Percentiles rank a stretch among this genome's conserved stretches.
Evolutionary conservation across 495 filamentous ascomycete genomes (phyloP).

Genomic region (Daldinia decipiens): DNA sequence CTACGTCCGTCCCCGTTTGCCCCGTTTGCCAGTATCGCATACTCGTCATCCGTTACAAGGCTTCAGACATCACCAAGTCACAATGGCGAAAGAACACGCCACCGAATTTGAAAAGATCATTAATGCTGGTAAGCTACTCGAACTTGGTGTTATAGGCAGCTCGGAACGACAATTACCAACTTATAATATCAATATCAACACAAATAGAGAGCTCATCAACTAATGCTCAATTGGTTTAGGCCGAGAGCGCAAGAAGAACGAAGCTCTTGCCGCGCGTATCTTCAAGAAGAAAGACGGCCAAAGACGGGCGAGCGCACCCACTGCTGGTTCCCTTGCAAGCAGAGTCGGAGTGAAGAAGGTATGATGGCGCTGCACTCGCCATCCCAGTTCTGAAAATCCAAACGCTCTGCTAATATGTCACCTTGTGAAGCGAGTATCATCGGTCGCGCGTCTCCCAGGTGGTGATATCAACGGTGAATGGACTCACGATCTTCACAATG

Average conservation of each 20-base stretch:
- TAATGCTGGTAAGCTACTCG: slow-evolving; percentile 61
- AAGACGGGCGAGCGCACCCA: slow-evolving; percentile 67
- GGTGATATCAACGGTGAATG: slow-evolving; percentile 66
- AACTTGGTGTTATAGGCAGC: background rate
- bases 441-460: slow-evolving; percentile 53
- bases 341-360: slow-evolving; percentile 81
- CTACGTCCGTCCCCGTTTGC: background rate
- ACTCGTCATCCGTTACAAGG: slow-evolving; percentile 6
- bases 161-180: background rate
- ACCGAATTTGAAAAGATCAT: slow-evolving; percentile 74
- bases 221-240: slow-evolving; percentile 54
- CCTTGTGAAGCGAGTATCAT: slow-evolving; percentile 33
- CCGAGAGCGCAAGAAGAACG: slow-evolving; percentile 74
- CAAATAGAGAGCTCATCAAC: slow-evolving; percentile 17
- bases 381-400: slow-evolving; percentile 14
- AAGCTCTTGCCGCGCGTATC: slow-evolving; percentile 76
- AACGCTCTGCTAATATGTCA: slow-evolving; percentile 27
- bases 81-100: slow-evolving; percentile 63
- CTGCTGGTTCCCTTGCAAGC: slow-evolving; percentile 71
- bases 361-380: slow-evolving; percentile 23
- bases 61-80: slow-evolving; percentile 22
- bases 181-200: background rate
- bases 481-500: slow-evolving; percentile 65
- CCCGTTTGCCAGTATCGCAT: background rate
- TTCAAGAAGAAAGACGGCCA: slow-evolving; percentile 67